Conservation (phyloP, 2,329 filamentous ascomycete species). For the Lecanicillium sp. region DNA sequence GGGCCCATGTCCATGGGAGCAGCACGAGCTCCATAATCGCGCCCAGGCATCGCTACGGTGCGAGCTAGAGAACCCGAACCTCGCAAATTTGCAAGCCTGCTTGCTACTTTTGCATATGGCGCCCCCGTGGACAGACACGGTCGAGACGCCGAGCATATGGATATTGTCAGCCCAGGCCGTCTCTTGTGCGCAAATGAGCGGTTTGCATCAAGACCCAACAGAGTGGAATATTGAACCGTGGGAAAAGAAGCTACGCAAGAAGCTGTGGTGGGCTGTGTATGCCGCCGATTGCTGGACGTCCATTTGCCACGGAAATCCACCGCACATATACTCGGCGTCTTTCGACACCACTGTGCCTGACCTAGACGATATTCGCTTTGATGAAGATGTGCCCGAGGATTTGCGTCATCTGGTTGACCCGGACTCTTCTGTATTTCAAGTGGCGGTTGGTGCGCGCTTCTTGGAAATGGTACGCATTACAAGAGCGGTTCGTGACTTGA, state of each 20-base stretch:
- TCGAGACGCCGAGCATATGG: slow-evolving; percentile 38
- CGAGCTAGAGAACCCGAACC: slow-evolving; percentile 38
- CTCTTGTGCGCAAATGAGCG: slow-evolving; percentile 36
- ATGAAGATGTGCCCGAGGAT: slow-evolving; percentile 31
- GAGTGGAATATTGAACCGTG: slow-evolving; percentile 32
- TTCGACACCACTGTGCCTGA: slow-evolving; percentile 30
- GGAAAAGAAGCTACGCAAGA: slow-evolving; percentile 34
- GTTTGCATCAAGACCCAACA: slow-evolving; percentile 34
- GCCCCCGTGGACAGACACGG: slow-evolving; percentile 35
- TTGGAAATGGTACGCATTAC: slow-evolving; percentile 24
- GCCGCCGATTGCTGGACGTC: slow-evolving; percentile 36
- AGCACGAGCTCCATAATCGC: slow-evolving; percentile 32
- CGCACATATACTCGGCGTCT: slow-evolving; percentile 31
- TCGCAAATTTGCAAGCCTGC: slow-evolving; percentile 38
- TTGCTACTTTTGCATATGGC: slow-evolving; percentile 36
- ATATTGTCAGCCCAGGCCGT: slow-evolving; percentile 33
- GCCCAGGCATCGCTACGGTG: slow-evolving; percentile 34
- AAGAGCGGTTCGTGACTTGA: slow-evolving; percentile 21
- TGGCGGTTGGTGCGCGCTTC: slow-evolving; percentile 29
- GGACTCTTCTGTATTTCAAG: slow-evolving; percentile 21
- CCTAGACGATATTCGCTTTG: slow-evolving; percentile 33
- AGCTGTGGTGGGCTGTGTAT: slow-evolving; percentile 38
- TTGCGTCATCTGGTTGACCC: slow-evolving; percentile 27
- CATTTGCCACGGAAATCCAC: slow-evolving; percentile 38
- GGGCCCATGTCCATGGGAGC: slow-evolving; percentile 25